These are phyloP conservation scores for Gelatoporia subvermispora DNA, from an alignment of 768 basidiomycete genomes.

Conservation along the genomic window DNA sequence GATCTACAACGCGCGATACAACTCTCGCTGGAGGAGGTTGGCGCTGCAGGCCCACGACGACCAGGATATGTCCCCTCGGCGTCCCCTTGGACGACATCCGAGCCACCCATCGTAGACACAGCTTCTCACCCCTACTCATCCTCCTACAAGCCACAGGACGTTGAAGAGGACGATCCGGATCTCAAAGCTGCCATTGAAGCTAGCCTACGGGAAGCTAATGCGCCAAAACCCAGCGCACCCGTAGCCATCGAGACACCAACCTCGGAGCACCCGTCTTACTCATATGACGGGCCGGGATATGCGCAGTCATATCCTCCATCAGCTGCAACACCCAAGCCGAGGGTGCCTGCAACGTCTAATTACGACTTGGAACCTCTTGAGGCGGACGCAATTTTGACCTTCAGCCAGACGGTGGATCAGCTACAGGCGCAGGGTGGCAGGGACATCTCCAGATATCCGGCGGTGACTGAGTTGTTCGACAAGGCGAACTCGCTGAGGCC, in stretches of 20 bases:
- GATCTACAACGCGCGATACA: conserved; percentile 94
- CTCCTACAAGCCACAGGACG: conserved; percentile 26
- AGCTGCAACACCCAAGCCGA: conserved; percentile 33
- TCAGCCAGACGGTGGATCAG: conserved; percentile 86
- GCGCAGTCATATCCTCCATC: conserved; percentile 43
- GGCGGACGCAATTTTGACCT: conserved; percentile 81
- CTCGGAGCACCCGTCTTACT: conserved; percentile 37
- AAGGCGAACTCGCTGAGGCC: conserved; percentile 75
- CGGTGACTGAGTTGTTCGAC: conserved; percentile 79
- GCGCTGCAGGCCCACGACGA: conserved; percentile 43
- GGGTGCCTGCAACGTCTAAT: conserved; percentile 54
- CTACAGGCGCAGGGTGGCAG: conserved; percentile 72
- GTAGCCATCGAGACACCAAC: conserved; percentile 49
- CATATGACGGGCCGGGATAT: conserved; percentile 29
- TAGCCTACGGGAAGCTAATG: conserved; percentile 78
- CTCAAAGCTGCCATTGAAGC: conserved; percentile 93
- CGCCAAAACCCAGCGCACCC: conserved; percentile 78
- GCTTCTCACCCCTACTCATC: conserved; percentile 37
- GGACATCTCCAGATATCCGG: conserved; percentile 78
- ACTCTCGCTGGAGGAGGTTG: conserved; percentile 78
- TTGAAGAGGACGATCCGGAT: conserved; percentile 89
- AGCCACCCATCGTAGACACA: conserved; percentile 64
- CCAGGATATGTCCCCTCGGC: conserved; percentile 69
- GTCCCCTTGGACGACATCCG: conserved; percentile 59
- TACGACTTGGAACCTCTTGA: conserved; percentile 83